Conservation (phyloP, 2,329 filamentous ascomycete species). For the Pseudogymnoascus sp. region DNA sequence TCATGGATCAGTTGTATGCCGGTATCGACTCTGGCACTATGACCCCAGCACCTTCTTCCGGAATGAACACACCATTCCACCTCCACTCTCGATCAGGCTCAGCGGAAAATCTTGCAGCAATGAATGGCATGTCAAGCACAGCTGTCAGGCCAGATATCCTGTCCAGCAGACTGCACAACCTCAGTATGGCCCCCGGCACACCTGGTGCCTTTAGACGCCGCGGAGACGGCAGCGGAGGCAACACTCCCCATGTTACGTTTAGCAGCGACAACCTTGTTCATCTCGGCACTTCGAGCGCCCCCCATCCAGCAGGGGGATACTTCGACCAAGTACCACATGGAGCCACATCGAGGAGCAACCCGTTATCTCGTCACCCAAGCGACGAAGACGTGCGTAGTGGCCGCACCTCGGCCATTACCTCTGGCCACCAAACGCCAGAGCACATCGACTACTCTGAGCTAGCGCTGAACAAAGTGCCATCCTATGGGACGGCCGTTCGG, state of each 20-base stretch:
- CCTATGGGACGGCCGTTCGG: slow-evolving; percentile 65
- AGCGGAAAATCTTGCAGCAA: slow-evolving; percentile 64
- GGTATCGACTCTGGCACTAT: slow-evolving; percentile 80
- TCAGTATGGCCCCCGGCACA: slow-evolving; percentile 45
- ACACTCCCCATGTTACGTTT: slow-evolving; percentile 23
- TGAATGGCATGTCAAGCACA: slow-evolving; percentile 39
- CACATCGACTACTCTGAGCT: slow-evolving; percentile 40
- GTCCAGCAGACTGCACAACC: slow-evolving; percentile 61
- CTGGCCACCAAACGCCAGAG: slow-evolving; percentile 46
- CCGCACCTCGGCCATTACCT: slow-evolving; percentile 34
- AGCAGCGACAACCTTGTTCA: slow-evolving; percentile 18
- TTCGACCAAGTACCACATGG: slow-evolving; percentile 19
- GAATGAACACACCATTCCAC: slow-evolving; percentile 74
- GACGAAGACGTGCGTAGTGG: slow-evolving; percentile 33
- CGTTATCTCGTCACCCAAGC: slow-evolving; percentile 36
- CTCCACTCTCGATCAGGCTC: slow-evolving; percentile 66
- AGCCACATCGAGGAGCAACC: slow-evolving; percentile 24
- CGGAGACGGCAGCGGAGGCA: slow-evolving; percentile 26
- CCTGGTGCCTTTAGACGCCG: slow-evolving; percentile 23
- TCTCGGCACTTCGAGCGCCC: slow-evolving; percentile 15
- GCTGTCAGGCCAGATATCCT: slow-evolving; percentile 43
- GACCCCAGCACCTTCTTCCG: slow-evolving; percentile 59
- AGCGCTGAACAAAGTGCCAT: slow-evolving; percentile 60
- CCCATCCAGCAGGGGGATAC: slow-evolving; percentile 19
- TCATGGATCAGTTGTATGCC: slow-evolving; percentile 83